phyloP scores from a whole-genome alignment of 2,329 filamentous ascomycete species.

The Apiospora kogelbergensis region DNA sequence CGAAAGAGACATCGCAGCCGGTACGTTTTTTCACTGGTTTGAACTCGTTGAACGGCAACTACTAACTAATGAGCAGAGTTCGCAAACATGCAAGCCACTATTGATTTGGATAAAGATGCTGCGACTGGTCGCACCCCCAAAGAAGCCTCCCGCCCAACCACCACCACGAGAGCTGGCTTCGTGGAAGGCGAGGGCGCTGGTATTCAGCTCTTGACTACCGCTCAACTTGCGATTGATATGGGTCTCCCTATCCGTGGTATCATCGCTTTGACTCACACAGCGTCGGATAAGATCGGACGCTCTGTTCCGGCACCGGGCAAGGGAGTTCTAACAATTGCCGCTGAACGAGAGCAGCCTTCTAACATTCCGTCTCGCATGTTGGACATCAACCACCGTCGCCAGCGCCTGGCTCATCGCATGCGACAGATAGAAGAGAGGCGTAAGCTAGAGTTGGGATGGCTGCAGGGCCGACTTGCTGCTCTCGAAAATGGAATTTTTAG shows the following conservation, averaged over 20 bases:
- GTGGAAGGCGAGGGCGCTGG: conserved; percentile 37
- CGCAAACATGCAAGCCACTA: conserved; percentile 37
- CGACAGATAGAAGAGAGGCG: conserved; percentile 21
- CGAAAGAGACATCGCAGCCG: conserved; percentile 26
- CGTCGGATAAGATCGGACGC: conserved; percentile 33
- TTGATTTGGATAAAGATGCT: conserved; percentile 29
- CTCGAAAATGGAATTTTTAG: not conserved
- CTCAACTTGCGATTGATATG: conserved; percentile 34
- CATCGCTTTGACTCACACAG: conserved; percentile 32
- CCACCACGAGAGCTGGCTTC: conserved; percentile 34
- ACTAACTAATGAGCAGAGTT: conserved; percentile 22
- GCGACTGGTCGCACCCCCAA: conserved; percentile 27
- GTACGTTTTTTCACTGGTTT: not conserved
- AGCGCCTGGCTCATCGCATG: conserved; percentile 22
- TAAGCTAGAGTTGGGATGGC: conserved; percentile 15
- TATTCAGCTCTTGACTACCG: conserved; percentile 34
- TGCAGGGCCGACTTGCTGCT: not conserved
- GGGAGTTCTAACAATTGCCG: conserved; percentile 33
- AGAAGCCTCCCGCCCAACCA: conserved; percentile 36
- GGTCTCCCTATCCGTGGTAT: conserved; percentile 35
- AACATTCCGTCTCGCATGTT: conserved; percentile 24
- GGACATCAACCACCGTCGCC: conserved; percentile 27
- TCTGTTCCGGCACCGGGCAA: conserved; percentile 39
- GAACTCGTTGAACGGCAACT: rapidly evolving
- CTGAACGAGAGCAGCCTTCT: conserved; percentile 21